Evolutionary conservation across 306 rosid genomes (phyloP), one percentile per base, ranked within the genome.

Genomic region (Senna siamea): DNA sequence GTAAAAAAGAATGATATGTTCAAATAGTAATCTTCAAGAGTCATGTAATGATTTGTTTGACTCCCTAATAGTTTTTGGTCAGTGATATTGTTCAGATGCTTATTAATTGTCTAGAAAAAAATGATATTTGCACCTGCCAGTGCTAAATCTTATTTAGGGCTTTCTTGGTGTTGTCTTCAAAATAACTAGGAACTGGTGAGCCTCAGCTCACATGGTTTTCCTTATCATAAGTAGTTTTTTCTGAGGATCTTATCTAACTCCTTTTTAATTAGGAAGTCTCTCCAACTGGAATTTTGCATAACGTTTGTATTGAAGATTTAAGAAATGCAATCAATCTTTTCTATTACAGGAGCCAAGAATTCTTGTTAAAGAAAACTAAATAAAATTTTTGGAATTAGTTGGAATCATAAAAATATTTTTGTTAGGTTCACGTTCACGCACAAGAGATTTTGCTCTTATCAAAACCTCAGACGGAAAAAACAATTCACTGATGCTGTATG

Each of bases 11-110:
- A 40, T 1, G 28, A 61, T n/a, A 9, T n/a, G 8, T 26, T 37
- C 28, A 61, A 17, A 9, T 61, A 61, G 46, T 17, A 35, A 61
- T 61, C 26, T 58, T 58, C 41, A 15, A 58, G 46, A 60, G n/a
- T 7, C 17, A n/a, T n/a, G 66, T n/a, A 59, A 32, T 32, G 46
- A 60, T 60, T 17, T 11, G 3, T 34, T 60, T 60, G 66, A 34
- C 4, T 34, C 7, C 44, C 44, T 7, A 34, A 60, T 60, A 60
- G 46, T 60, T 34, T 37, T 61, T 37, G 47, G 9, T 17, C 46
- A 9, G 46, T 34, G 46, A 7, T 60, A 34, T 35, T 60, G 34
- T 60, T 60, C 47, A n/a, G 66, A 60, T 60, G 47, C 34, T 17
- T 34, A 12, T 32, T 32, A 41, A 57, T 28, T 38, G 35, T 60